A percentile compares a stretch with the other conserved stretches of the same genome.
These are phyloP conservation scores for Passiflora organensis DNA, from an alignment of 345 rosid genomes.

Conservation along the genomic window DNA sequence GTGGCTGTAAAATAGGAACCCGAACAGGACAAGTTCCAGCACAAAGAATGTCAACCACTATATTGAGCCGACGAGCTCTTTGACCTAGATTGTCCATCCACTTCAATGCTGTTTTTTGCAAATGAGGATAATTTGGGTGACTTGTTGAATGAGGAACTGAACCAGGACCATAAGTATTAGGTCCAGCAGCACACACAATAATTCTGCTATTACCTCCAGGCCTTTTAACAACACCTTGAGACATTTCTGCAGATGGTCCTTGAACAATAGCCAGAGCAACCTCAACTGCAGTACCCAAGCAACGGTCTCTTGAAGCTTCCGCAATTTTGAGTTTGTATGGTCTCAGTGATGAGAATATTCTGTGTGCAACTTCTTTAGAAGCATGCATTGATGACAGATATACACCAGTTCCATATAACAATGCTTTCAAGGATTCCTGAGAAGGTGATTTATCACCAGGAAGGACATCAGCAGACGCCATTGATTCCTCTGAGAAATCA, in stretches of 20 bases:
- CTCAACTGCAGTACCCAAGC: constrained; percentile 86
- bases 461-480: constrained; percentile 96
- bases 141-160: constrained; percentile 76
- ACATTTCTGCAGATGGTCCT: constrained; percentile 91
- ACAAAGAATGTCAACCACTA: constrained; percentile 86
- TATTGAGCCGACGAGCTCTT: constrained; percentile 64
- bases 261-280: constrained; percentile 85
- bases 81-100: constrained; percentile 87
- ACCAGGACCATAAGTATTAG: constrained; percentile 88
- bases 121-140: constrained; percentile 82
- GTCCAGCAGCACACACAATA: constrained; percentile 93
- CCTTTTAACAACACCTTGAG: constrained; percentile 80
- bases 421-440: constrained; percentile 68
- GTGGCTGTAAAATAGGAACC: constrained; percentile 86
- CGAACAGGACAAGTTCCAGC: constrained; percentile 97
- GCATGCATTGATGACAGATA: constrained; percentile 94
- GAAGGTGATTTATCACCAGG: constrained; percentile 80
- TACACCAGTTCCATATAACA: constrained; percentile 90
- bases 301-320: constrained; percentile 88
- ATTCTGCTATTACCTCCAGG: constrained; percentile 84
- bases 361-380: constrained; percentile 84
- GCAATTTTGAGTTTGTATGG: constrained; percentile 66
- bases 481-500: constrained; percentile 85
- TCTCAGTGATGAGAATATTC: constrained; percentile 83
- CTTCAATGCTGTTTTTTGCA: constrained; percentile 79